Evolutionary conservation across 2,329 filamentous ascomycete genomes (phyloP), one percentile per base, ranked within the genome.

Genomic region (Calonectria pauciramosa): DNA sequence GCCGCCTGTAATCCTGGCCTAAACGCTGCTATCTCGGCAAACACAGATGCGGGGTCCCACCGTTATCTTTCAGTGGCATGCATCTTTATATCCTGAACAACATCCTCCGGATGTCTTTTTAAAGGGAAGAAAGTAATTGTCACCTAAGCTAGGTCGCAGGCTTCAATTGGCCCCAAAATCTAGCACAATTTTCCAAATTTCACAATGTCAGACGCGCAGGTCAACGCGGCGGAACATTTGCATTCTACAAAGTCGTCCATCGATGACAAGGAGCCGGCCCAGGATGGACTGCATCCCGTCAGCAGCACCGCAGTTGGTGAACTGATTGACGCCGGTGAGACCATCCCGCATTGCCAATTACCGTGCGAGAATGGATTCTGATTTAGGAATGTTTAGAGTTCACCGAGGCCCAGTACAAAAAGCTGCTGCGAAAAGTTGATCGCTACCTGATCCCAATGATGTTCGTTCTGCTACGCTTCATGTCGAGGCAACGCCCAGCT

Each of bases 401-500:
- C 18, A 64, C 26, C 3, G 59, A 64, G 16, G 59, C 23, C 16
- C 36, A 64, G 41, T 64, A 64, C 59, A 64, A 64, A 44, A 64
- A n/a, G 26, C 7, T 64, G 36, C 59, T 64, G 36, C n/a, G 38
- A n/a, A 64, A 64, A n/a, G 18, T 64, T 30, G 59, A 64, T 23
- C 59, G 59, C 23, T 64, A 64, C 59, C 28, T 64, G 20, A 64
- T 64, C 38, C 59, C 59, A 20, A 64, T 64, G 14, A 64, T 64
- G 59, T 64, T 38, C 18, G 59, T 44, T 3, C 4, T 23, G 16
- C 14, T 9, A 1, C 13, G 3, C 13, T 13, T 5, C 1, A 36
- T 9, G 0, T 38, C 5, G 32, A 44, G 34, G 14, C 18, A 47
- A 1, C n/a, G n/a, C 9, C 20, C 28, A 47, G 28, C 59, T 64